These are phyloP conservation scores for Vaccinium macrocarpon DNA, from an alignment of 148 eudicot genomes.

Conservation along the genomic window DNA sequence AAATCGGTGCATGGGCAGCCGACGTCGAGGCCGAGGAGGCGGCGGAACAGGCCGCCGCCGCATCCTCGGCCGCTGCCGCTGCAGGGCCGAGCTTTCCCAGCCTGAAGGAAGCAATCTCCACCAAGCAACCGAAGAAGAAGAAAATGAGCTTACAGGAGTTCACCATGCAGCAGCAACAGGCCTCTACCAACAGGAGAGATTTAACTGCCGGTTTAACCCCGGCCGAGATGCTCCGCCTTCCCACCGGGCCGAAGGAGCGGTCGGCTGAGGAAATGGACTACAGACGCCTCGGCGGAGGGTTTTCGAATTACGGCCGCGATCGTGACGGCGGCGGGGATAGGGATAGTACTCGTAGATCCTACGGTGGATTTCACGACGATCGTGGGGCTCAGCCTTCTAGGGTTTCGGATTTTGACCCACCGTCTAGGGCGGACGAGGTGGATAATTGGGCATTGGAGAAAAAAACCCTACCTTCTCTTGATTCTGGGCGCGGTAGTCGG, in stretches of 20 bases:
- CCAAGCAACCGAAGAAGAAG: constrained; percentile 15
- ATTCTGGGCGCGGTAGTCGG: constrained; percentile 13
- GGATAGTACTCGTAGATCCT: constrained; percentile 27
- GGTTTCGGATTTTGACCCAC: constrained; percentile 40
- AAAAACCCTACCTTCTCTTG: constrained; percentile 18
- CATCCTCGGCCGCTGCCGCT: constrained; percentile 19
- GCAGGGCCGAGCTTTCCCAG: constrained; percentile 25
- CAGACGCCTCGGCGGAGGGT: constrained; percentile 64
- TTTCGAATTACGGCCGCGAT: constrained; percentile 37
- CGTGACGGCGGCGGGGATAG: constrained; percentile 25
- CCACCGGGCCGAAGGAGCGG: constrained; percentile 70
- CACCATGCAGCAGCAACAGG: not conserved
- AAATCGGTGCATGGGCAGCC: too few relatives aligned
- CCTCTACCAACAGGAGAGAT: too few relatives aligned
- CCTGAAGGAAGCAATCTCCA: constrained; percentile 5
- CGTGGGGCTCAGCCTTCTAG: constrained; percentile 30
- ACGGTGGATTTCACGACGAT: constrained; percentile 46
- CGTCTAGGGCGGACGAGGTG: constrained; percentile 77
- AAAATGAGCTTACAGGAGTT: constrained; percentile 13
- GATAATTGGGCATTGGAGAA: constrained; percentile 76
- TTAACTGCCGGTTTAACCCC: constrained; percentile 24
- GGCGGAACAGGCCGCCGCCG: not conserved
- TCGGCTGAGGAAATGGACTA: constrained; percentile 35
- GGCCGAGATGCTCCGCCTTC: constrained; percentile 56
- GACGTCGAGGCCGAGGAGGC: too few relatives aligned